phyloP scores from a whole-genome alignment of 2,329 filamentous ascomycete species.

The Pezicula rhizophila region DNA sequence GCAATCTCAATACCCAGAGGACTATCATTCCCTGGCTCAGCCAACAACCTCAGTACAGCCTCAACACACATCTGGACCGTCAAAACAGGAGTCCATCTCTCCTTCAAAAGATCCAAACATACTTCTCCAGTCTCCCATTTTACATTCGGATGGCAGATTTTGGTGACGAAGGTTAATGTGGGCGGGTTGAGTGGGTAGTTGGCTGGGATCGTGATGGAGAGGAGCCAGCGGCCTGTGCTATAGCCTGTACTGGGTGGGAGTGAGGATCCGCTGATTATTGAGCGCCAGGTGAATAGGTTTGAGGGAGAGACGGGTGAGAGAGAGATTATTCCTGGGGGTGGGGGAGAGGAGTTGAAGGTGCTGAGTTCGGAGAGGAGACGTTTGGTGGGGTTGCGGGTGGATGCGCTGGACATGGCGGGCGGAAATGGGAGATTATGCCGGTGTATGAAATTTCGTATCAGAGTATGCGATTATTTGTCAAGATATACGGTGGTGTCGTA shows the following conservation, averaged over 20 bases:
- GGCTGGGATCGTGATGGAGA: constrained; percentile 68
- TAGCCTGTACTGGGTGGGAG: constrained; percentile 18
- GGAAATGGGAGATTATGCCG: neutral
- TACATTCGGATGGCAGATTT: constrained; percentile 80
- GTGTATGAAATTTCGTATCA: too few relatives aligned
- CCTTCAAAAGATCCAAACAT: constrained; percentile 79
- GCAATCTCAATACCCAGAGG: constrained; percentile 78
- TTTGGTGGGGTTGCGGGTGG: constrained; percentile 41
- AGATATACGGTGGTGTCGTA: too few relatives aligned
- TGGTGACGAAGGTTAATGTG: constrained; percentile 72
- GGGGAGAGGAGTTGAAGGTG: constrained; percentile 31
- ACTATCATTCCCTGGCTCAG: constrained; percentile 63
- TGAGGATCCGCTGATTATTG: constrained; percentile 47
- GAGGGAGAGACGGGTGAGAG: constrained; percentile 48
- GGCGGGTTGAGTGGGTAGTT: constrained; percentile 78
- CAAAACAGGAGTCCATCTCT: constrained; percentile 80
- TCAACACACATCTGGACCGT: constrained; percentile 71
- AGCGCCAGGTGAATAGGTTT: constrained; percentile 53
- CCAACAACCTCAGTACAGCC: constrained; percentile 64
- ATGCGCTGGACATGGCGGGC: constrained; percentile 6
- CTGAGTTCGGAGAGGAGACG: constrained; percentile 54
- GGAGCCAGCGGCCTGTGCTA: constrained; percentile 69
- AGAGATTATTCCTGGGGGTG: constrained; percentile 46
- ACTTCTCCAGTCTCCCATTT: constrained; percentile 76
- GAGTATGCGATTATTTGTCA: too few relatives aligned